Conservation (phyloP, 768 basidiomycete genomes). For the Boletus pseudopeckii region DNA sequence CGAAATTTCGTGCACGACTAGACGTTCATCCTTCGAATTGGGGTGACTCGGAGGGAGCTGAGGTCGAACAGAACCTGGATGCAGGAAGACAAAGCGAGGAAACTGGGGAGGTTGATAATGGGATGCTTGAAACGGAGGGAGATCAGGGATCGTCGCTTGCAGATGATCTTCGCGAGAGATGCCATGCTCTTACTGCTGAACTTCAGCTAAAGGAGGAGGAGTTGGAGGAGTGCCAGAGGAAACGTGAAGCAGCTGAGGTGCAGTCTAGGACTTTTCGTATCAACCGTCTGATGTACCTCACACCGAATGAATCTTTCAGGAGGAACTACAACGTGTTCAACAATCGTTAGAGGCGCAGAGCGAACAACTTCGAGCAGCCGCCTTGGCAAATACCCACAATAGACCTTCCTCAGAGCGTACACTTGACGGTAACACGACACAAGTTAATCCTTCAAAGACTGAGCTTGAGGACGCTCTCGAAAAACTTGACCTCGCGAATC, state of each 20-base stretch:
- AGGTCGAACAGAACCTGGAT: slow-evolving; percentile 24
- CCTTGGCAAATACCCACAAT: slow-evolving; percentile 3
- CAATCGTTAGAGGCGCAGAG: slow-evolving; percentile 14
- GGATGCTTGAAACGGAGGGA: slow-evolving; percentile 1
- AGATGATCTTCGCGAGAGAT: slow-evolving; percentile 13
- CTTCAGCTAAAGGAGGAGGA: slow-evolving; percentile 20
- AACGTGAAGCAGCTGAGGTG: slow-evolving; percentile 20
- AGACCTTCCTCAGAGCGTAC: slow-evolving; percentile 1
- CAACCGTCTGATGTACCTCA: slow-evolving; percentile 2
- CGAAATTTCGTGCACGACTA: slow-evolving; percentile 26
- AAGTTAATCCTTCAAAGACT: not conserved
- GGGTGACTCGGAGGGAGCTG: slow-evolving; percentile 21
- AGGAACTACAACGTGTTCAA: slow-evolving; percentile 16
- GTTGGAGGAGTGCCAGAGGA: slow-evolving; percentile 14
- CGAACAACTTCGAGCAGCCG: slow-evolving; percentile 17
- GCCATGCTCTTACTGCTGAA: slow-evolving; percentile 14
- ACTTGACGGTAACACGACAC: slow-evolving; percentile 4
- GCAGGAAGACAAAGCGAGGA: slow-evolving; percentile 14
- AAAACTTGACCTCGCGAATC: slow-evolving; percentile 14
- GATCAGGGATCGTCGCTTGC: slow-evolving; percentile 6
- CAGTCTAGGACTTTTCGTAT: slow-evolving; percentile 2
- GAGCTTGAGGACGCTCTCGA: slow-evolving; percentile 4
- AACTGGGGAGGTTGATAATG: slow-evolving; percentile 8
- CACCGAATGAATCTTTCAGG: slow-evolving; percentile 13
- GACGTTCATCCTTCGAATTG: slow-evolving; percentile 20